Evolutionary conservation across 257 asterid species (phyloP), one percentile per base, ranked within the genome.

Genomic region (Paraleonurus japonicus): DNA sequence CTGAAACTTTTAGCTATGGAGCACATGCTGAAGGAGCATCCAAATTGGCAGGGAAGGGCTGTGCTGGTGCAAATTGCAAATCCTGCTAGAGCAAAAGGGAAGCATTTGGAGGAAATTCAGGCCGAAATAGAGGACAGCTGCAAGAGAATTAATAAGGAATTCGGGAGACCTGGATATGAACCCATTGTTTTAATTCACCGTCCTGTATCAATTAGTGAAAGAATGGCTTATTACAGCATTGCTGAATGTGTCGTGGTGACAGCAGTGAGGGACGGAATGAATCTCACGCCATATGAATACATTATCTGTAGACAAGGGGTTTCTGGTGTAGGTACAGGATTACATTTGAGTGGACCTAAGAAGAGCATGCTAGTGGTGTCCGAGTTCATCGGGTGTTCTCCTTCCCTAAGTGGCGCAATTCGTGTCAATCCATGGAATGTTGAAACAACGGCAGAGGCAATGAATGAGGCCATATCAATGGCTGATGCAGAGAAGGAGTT

Each of bases 231-330:
- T 79, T 89, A 85, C 72, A 81, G 85, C 39, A 75, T 87, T 61
- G 92, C 96, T 47, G 96, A 89, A 75, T 87, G 96, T 69, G 92
- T 82, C 43, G 88, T 82, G 22, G 96, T 89, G 74, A 85, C 94
- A 51, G 96, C 96, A 59, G 94, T 89, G 51, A 79, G 96, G 80
- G 94, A 87, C 75, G 94, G 93, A 76, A 85, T 89, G 96, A 88
- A 88, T 72, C 76, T 88, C 70, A 86, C 84, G 11, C 96, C 96
- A 28, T 88, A 88, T 57, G 92, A 89, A 68, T 89, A 89, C 75
- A 88, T 88, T 43, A 89, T 89, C 17, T 84, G 90, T 68, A 85
- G 96, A 75, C 92, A 89, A 72, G 96, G 96, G 23, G 69, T 87
- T 57, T 66, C 87, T 51, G 81, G 83, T 59, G 81, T 79, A 58